Conservation (phyloP, 139 green algal species). For the Chlorella ohadii region DNA sequence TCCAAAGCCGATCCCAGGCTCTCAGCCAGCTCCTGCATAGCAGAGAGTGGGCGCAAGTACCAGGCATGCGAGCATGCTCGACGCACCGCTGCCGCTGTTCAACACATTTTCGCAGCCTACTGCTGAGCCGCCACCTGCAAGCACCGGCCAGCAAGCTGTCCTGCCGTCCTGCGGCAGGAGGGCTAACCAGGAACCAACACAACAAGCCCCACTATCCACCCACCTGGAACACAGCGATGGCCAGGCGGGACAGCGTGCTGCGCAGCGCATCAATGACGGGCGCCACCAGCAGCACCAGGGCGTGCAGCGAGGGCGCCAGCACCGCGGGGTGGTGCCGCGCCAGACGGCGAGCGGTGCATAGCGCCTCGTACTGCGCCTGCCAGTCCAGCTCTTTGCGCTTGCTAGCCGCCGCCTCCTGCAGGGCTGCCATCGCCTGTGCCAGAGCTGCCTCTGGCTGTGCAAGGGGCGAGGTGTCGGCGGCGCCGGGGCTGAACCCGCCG, state of each 20-base stretch:
- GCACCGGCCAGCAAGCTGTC: no score
- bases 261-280: slow-evolving; percentile 77
- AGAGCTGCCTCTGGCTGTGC: slow-evolving; percentile 15
- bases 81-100: no score
- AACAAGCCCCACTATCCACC: not conserved
- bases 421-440: not conserved
- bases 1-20: slow-evolving; percentile 64
- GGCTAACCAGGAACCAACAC: no score
- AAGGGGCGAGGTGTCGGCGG: not conserved
- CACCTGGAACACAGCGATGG: slow-evolving; percentile 76
- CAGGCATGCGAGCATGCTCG: no score
- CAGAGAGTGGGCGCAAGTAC: no score
- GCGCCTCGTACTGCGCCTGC: slow-evolving; percentile 79
- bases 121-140: no score
- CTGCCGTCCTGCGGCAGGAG: no score
- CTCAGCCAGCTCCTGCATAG: slow-evolving; percentile 66
- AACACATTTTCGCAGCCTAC: no score
- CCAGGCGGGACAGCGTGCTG: slow-evolving; percentile 67
- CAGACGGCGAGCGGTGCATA: slow-evolving; percentile 70
- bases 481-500: not conserved
- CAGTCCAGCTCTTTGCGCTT: slow-evolving; percentile 88
- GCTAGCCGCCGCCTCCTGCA: slow-evolving; percentile 68
- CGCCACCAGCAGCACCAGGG: slow-evolving; percentile 65
- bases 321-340: slow-evolving; percentile 69
- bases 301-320: slow-evolving; percentile 56